phyloP scores from a whole-genome alignment of 2,329 filamentous ascomycete species.

The Aspergillus tubingensis region DNA sequence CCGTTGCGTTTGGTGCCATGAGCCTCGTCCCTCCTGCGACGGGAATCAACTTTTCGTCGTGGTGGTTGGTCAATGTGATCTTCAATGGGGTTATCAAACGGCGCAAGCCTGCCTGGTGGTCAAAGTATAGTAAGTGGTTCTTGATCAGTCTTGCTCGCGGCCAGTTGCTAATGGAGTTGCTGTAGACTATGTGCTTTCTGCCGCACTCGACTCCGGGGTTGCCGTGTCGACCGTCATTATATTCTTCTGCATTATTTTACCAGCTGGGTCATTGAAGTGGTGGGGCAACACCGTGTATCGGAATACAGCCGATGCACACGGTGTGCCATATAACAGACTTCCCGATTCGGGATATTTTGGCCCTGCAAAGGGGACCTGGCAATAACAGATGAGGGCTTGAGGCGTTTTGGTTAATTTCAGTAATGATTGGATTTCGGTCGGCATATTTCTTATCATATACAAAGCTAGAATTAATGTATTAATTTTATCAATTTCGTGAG shows the following conservation, averaged over 20 bases:
- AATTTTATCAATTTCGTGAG: no score
- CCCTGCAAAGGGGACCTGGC: conserved; percentile 30
- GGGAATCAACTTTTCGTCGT: conserved; percentile 69
- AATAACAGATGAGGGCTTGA: conserved; percentile 10
- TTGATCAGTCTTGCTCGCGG: no score
- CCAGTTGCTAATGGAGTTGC: background rate
- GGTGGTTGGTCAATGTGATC: conserved; percentile 55
- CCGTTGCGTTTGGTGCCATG: conserved; percentile 67
- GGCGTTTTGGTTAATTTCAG: no score
- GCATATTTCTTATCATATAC: no score
- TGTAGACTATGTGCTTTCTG: conserved; percentile 46
- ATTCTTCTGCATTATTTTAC: conserved; percentile 48
- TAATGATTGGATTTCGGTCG: no score
- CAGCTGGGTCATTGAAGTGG: conserved; percentile 42
- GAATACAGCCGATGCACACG: conserved; percentile 45
- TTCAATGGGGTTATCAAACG: conserved; percentile 50
- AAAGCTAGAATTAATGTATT: no score
- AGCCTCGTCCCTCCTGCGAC: conserved; percentile 68
- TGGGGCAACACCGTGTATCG: conserved; percentile 46
- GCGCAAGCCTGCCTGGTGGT: conserved; percentile 51
- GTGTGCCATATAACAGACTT: conserved; percentile 36
- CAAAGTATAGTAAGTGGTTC: conserved; percentile 45
- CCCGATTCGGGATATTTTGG: conserved; percentile 35
- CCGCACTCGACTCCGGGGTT: conserved; percentile 47
- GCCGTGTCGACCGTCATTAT: conserved; percentile 48